Percentiles rank a stretch among this genome's conserved stretches.
Evolutionary conservation across 169 alveolate species (phyloP).

Genomic region (Eimeria necatrix): DNA sequence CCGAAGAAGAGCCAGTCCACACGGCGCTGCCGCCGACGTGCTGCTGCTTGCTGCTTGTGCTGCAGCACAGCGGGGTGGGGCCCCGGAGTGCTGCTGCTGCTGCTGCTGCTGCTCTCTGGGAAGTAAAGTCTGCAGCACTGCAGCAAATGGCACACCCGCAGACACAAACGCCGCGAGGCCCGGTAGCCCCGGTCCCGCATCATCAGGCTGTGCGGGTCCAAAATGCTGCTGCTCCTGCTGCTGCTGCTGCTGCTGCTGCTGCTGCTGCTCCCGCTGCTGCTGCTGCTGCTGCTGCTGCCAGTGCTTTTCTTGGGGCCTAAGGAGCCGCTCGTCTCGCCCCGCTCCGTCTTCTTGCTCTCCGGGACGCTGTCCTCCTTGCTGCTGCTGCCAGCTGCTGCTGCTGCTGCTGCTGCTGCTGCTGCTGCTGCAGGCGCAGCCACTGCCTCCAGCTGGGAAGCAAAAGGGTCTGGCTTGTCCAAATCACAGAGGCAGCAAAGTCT

Average conservation of each 20-base stretch:
- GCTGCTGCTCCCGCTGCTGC: neutral
- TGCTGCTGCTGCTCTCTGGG: neutral
- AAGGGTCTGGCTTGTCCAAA: neutral
- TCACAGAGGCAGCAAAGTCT: constrained; percentile 6
- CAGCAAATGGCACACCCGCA: constrained; percentile 5
- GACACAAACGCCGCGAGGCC: neutral
- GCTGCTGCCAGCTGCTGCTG: neutral
- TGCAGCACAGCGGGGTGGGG: constrained; percentile 30
- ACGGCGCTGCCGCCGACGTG: neutral
- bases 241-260: constrained; percentile 11
- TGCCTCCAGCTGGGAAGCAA: neutral
- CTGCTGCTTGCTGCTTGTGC: constrained; percentile 1
- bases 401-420: neutral
- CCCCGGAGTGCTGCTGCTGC: neutral
- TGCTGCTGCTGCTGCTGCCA: neutral
- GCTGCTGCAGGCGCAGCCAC: neutral
- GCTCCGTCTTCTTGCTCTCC: neutral
- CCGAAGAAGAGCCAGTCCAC: constrained; percentile 18
- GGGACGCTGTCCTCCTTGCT: neutral
- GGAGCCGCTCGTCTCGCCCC: neutral
- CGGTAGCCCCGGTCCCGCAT: neutral
- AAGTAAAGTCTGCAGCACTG: constrained; percentile 20
- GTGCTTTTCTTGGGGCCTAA: neutral
- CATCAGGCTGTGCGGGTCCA: neutral
- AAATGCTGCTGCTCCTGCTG: neutral